Conservation (phyloP, 805 yeast genomes). For the Saturnispora ahearnii region DNA sequence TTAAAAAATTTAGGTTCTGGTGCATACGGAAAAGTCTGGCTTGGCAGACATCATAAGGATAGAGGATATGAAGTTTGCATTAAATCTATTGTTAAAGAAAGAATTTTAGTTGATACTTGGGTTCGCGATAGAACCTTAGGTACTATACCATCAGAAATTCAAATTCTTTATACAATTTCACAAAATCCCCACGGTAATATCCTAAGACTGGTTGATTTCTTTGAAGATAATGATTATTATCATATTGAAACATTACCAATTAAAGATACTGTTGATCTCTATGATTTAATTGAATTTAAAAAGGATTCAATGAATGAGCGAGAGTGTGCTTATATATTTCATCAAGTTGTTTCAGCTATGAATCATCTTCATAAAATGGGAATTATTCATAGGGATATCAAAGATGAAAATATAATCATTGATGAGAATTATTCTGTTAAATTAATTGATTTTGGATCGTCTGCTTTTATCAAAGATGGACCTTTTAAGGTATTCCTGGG, state of each 20-base stretch:
- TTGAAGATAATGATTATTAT: slow-evolving; percentile 84
- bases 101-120: slow-evolving; percentile 96
- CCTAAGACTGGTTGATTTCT: slow-evolving; percentile 77
- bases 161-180: slow-evolving; percentile 77
- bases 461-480: slow-evolving; percentile 82
- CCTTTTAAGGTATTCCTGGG: slow-evolving; percentile 98
- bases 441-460: slow-evolving; percentile 90
- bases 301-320: slow-evolving; percentile 62
- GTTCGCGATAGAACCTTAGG: slow-evolving; percentile 86
- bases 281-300: slow-evolving; percentile 83
- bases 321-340: slow-evolving; percentile 71
- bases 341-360: slow-evolving; percentile 71
- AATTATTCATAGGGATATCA: slow-evolving; percentile 87
- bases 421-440: slow-evolving; percentile 75
- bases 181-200: slow-evolving; percentile 79
- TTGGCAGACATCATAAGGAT: slow-evolving; percentile 61
- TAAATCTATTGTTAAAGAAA: slow-evolving; percentile 83
- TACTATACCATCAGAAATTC: slow-evolving; percentile 93
- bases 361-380: slow-evolving; percentile 78
- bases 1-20: slow-evolving; percentile 88
- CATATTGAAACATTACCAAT: slow-evolving; percentile 71
- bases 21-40: slow-evolving; percentile 89
- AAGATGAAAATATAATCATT: slow-evolving; percentile 88
- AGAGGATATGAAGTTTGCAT: slow-evolving; percentile 61
- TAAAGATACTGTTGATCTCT: slow-evolving; percentile 65